Evolutionary conservation across 805 yeast species (phyloP).

Genomic region (Saturnispora diversa): DNA sequence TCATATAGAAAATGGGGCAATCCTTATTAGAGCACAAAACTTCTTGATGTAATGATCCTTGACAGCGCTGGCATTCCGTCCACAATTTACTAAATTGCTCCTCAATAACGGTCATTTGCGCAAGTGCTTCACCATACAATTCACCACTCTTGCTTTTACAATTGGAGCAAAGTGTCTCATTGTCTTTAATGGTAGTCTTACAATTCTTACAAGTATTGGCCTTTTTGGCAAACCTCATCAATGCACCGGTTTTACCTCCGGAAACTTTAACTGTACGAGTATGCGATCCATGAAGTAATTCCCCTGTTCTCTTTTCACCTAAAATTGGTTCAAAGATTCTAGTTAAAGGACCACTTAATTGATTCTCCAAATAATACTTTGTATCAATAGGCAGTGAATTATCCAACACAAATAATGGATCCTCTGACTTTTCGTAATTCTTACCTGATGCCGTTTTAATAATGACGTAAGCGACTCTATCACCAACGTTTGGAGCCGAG

Average conservation of each 20-base stretch:
- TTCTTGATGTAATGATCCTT: conserved; percentile 92
- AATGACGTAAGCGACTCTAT: conserved; percentile 95
- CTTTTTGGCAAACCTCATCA: conserved; percentile 83
- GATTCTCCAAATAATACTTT: conserved; percentile 87
- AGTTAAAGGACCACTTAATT: conserved; percentile 80
- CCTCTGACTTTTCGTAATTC: conserved; percentile 94
- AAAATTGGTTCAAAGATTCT: conserved; percentile 93
- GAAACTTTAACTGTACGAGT: conserved; percentile 68
- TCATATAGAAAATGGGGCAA: conserved; percentile 96
- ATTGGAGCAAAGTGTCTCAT: conserved; percentile 54
- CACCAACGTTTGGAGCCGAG: conserved; percentile 94
- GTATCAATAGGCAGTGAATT: conserved; percentile 91
- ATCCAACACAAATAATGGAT: conserved; percentile 87
- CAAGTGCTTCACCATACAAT: conserved; percentile 72
- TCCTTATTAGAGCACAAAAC: conserved; percentile 92
- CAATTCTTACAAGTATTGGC: conserved; percentile 86
- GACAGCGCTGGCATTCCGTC: conserved; percentile 98
- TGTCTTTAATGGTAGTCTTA: conserved; percentile 62
- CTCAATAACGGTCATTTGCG: conserved; percentile 72
- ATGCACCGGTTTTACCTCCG: conserved; percentile 74
- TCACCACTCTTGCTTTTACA: conserved; percentile 70
- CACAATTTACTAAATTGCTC: conserved; percentile 79
- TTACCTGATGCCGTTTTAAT: conserved; percentile 67
- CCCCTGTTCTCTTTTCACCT: conserved; percentile 77
- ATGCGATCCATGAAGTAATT: conserved; percentile 74